Evolutionary conservation across 805 yeast genomes (phyloP).

Genomic region (Ogataea naganishii): DNA sequence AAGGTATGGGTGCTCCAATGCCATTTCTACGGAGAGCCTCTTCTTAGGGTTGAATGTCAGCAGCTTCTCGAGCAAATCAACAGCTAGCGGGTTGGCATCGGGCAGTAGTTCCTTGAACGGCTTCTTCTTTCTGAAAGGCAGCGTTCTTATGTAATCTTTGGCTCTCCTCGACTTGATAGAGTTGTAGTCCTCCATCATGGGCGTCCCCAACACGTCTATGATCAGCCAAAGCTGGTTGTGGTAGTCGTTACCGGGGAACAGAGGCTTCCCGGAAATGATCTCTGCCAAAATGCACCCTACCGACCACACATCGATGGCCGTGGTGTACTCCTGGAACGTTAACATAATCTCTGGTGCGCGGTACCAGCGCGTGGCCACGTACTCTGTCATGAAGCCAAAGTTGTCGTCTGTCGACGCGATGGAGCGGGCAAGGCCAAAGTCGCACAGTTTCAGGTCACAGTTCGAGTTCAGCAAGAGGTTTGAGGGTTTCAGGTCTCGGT

Average conservation of each 20-base stretch:
- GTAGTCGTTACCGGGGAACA: conserved; percentile 92
- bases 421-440: conserved; percentile 81
- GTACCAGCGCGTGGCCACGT: conserved; percentile 97
- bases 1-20: conserved; percentile 80
- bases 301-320: conserved; percentile 95
- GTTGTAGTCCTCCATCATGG: conserved; percentile 67
- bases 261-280: conserved; percentile 74
- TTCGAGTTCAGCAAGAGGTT: conserved; percentile 81
- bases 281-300: conserved; percentile 95
- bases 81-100: conserved; percentile 51
- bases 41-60: conserved; percentile 76
- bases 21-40: conserved; percentile 77
- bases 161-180: conserved; percentile 76
- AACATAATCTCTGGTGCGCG: conserved; percentile 97
- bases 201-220: conserved; percentile 82
- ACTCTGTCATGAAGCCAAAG: conserved; percentile 86
- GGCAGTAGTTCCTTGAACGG: conserved; percentile 46
- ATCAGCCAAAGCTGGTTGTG: conserved; percentile 84
- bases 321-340: conserved; percentile 85
- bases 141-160: conserved; percentile 72
- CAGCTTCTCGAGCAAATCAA: conserved; percentile 61
- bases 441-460: conserved; percentile 91
- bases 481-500: conserved; percentile 87
- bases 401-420: conserved; percentile 57
- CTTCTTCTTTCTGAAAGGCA: conserved; percentile 62